Conservation (phyloP, 179 eudicot species). For the Heliamphora pulchella region DNA sequence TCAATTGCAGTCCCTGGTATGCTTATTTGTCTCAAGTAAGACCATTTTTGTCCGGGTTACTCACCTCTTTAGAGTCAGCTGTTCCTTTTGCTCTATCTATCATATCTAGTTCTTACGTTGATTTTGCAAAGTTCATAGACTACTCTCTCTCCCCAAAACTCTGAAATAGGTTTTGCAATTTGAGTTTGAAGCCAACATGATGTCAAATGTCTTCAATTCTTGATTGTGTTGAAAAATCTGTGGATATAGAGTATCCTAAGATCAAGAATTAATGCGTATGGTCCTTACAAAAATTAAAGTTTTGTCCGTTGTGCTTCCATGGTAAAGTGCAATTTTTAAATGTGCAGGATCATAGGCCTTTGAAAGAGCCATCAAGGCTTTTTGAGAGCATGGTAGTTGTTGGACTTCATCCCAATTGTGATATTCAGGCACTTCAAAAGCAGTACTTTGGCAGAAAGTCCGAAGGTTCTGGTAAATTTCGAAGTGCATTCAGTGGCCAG, state of each 20-base stretch:
- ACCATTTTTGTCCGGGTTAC: background rate
- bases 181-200: background rate
- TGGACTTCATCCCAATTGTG: conserved; percentile 90
- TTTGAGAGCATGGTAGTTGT: conserved; percentile 96
- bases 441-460: conserved; percentile 54
- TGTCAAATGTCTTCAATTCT: background rate
- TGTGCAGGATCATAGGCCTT: conserved; percentile 67
- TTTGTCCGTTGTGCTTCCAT: background rate
- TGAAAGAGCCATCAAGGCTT: conserved; percentile 76
- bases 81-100: background rate
- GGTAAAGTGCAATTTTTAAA: conserved; percentile 5
- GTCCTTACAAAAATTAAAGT: background rate
- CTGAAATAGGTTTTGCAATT: background rate
- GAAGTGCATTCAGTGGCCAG: conserved; percentile 58
- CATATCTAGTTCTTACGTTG: background rate
- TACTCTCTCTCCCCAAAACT: too few species aligned
- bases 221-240: background rate
- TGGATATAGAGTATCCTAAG: background rate
- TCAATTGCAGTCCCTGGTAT: conserved; percentile 76
- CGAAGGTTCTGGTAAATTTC: conserved; percentile 72
- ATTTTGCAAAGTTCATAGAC: background rate
- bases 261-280: background rate
- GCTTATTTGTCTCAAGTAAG: conserved; percentile 17
- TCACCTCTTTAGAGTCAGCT: background rate
- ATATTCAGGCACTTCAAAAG: conserved; percentile 58